phyloP scores from a whole-genome alignment of 352 stramenopile species.

The Thalassiosira ordinaria region DNA sequence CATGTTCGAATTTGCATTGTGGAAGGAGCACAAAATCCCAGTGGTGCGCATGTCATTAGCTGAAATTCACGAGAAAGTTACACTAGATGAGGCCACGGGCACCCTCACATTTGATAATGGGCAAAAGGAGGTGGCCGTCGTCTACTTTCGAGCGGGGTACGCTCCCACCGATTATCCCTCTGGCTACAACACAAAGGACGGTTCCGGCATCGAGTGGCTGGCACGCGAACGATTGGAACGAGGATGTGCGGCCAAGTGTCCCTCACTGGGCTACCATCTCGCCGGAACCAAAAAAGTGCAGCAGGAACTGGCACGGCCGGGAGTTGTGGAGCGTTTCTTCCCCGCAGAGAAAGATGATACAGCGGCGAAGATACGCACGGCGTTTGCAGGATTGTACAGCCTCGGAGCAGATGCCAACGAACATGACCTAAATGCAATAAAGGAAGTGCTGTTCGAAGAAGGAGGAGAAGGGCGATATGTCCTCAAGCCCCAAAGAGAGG shows the following conservation, averaged over 20 bases:
- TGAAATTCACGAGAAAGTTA: conserved; percentile 48
- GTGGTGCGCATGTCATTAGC: conserved; percentile 76
- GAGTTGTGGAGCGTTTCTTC: conserved; percentile 91
- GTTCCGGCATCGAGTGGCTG: conserved; percentile 88
- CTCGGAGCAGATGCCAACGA: conserved; percentile 89
- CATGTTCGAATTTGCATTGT: conserved; percentile 80
- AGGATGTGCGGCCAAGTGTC: conserved; percentile 94
- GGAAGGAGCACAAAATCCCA: conserved; percentile 64
- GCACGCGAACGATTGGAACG: conserved; percentile 90
- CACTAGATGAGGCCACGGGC: conserved; percentile 53
- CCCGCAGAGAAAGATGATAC: conserved; percentile 76
- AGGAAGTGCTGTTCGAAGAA: conserved; percentile 74
- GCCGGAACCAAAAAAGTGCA: conserved; percentile 98
- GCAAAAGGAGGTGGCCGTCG: conserved; percentile 86
- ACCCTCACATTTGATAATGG: conserved; percentile 29
- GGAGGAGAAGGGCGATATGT: conserved; percentile 87
- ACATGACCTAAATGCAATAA: conserved; percentile 74
- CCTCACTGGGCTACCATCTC: conserved; percentile 95
- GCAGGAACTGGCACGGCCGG: conserved; percentile 91
- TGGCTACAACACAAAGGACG: conserved; percentile 55
- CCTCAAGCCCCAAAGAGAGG: conserved; percentile 98
- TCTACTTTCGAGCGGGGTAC: conserved; percentile 96
- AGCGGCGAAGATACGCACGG: conserved; percentile 85
- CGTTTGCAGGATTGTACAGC: conserved; percentile 94
- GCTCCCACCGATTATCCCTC: conserved; percentile 94